Percentiles rank a stretch among this genome's conserved stretches.
phyloP scores from a whole-genome alignment of 1,139 yeast species.

The Scheffersomyces illinoinensis region DNA sequence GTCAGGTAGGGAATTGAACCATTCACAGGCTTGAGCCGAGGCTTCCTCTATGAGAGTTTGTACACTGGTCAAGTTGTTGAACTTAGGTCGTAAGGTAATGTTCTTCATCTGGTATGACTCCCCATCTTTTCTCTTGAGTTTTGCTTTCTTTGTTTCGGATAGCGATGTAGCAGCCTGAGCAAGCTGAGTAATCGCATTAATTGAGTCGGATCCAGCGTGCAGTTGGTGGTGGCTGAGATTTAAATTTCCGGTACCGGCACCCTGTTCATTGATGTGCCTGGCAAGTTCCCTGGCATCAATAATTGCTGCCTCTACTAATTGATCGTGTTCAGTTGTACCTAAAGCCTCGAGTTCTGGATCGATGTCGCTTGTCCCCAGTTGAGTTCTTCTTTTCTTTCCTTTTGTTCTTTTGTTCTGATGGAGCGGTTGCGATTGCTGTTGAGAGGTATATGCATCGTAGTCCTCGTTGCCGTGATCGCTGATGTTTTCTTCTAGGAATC shows the following conservation, averaged over 20 bases:
- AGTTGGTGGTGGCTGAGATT: not conserved
- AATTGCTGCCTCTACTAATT: slow-evolving; percentile 66
- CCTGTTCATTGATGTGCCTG: slow-evolving; percentile 29
- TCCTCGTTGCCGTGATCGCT: slow-evolving; percentile 12
- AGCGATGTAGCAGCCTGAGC: slow-evolving; percentile 33
- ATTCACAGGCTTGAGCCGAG: slow-evolving; percentile 32
- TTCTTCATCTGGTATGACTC: slow-evolving; percentile 1
- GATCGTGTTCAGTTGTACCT: slow-evolving; percentile 53
- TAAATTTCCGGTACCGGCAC: not conserved
- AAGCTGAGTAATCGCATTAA: slow-evolving; percentile 31
- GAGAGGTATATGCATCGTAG: slow-evolving; percentile 7
- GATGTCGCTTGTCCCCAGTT: slow-evolving; percentile 31
- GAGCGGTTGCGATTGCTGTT: not conserved
- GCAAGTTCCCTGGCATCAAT: slow-evolving; percentile 66
- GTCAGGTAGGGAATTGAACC: slow-evolving; percentile 38
- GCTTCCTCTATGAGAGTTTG: slow-evolving; percentile 41
- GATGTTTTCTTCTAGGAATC: slow-evolving; percentile 46
- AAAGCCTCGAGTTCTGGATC: slow-evolving; percentile 60
- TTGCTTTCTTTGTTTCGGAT: slow-evolving; percentile 10
- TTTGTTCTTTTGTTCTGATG: slow-evolving; percentile 4
- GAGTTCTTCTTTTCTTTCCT: slow-evolving; percentile 7
- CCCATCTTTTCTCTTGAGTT: slow-evolving; percentile 11
- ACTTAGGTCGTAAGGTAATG: slow-evolving; percentile 19
- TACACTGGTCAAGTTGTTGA: slow-evolving; percentile 28
- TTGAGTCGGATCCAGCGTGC: slow-evolving; percentile 12